A percentile compares a stretch with the other conserved stretches of the same genome.
Evolutionary conservation across 257 asterid species (phyloP).

Genomic region (Penstemon newberryi): DNA sequence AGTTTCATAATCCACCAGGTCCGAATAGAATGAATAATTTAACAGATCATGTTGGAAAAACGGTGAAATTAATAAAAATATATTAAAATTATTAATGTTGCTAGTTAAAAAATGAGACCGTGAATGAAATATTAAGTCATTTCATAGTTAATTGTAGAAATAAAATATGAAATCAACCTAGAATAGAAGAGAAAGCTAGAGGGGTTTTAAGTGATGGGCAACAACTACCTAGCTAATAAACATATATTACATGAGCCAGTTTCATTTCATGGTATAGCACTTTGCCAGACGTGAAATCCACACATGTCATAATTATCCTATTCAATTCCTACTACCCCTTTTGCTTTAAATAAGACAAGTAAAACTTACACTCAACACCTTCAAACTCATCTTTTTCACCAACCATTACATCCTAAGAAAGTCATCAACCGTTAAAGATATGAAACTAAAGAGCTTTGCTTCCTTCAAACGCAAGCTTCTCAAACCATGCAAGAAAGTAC

Average conservation of each 20-base stretch:
- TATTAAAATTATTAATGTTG: too few species aligned
- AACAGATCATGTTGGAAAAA: too few species aligned
- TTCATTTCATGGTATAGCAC: conserved; percentile 41
- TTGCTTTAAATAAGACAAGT: conserved; percentile 17
- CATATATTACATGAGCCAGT: conserved; percentile 17
- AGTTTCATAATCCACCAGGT: too few species aligned
- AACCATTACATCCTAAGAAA: too few species aligned
- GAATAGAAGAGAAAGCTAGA: too few species aligned
- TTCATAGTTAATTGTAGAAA: too few species aligned
- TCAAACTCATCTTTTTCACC: conserved; percentile 1
- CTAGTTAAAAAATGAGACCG: too few species aligned
- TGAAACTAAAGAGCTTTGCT: conserved; percentile 34
- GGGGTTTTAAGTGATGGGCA: too few species aligned
- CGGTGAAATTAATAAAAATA: too few species aligned
- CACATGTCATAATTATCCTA: conserved; percentile 12
- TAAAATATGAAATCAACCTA: too few species aligned
- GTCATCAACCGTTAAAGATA: conserved; percentile 1
- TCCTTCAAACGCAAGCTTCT: conserved; percentile 53
- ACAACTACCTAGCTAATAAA: not conserved
- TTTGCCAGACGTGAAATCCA: conserved; percentile 56
- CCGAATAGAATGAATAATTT: too few species aligned
- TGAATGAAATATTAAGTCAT: too few species aligned
- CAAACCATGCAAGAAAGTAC: conserved; percentile 57
- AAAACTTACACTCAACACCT: not conserved
- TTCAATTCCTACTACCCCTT: not conserved